Conservation (phyloP, 1,139 yeast species). For the Blastobotrys malaysiensis region DNA sequence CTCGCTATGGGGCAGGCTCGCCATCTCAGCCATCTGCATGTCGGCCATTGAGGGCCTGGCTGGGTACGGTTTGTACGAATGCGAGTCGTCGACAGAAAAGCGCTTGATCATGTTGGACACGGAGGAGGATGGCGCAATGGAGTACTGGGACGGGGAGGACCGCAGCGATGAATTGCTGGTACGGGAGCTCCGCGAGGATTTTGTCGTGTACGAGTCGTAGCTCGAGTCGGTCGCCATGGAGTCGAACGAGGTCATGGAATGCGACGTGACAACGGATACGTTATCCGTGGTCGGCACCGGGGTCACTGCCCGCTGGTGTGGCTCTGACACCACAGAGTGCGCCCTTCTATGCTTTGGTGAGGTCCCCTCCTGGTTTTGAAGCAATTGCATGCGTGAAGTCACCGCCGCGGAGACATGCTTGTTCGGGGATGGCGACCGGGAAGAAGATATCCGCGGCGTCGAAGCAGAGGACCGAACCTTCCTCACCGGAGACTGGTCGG, state of each 20-base stretch:
- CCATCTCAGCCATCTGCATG: conserved; percentile 5
- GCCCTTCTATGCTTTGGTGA: neutral
- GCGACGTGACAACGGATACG: conserved; percentile 2
- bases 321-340: neutral
- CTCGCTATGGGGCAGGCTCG: neutral
- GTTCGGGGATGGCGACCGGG: neutral
- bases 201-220: neutral
- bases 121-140: neutral
- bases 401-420: neutral
- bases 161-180: neutral
- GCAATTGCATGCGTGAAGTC: neutral
- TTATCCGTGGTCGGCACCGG: conserved; percentile 5
- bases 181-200: neutral
- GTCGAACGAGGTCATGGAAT: neutral
- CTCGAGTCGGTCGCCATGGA: neutral
- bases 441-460: neutral
- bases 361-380: neutral
- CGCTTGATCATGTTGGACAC: neutral
- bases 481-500: neutral
- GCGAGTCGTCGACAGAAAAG: conserved; percentile 3
- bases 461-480: neutral
- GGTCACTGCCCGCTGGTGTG: neutral
- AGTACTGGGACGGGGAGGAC: neutral
- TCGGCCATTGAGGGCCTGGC: conserved; percentile 9
- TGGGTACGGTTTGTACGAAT: conserved; percentile 15